These are phyloP conservation scores for Neoboletus magnificus DNA, from an alignment of 768 basidiomycete genomes.

Conservation along the genomic window DNA sequence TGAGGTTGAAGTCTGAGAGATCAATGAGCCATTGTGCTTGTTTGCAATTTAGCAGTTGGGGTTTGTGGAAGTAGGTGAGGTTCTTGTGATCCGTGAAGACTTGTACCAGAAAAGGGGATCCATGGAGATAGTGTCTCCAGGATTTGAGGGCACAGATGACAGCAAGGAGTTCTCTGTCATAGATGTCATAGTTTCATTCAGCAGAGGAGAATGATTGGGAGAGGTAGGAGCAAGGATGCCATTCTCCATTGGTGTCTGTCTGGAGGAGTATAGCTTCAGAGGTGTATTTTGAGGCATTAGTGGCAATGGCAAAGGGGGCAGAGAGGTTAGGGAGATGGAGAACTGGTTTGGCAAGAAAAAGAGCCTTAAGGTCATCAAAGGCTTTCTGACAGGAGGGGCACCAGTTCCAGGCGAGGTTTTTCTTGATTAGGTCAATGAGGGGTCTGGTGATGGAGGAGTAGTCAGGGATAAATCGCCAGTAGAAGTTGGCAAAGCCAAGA, in stretches of 20 bases:
- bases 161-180: neutral
- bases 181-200: neutral
- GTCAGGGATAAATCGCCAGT: too few species aligned
- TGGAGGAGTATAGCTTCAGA: fast-evolving
- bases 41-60: fast-evolving
- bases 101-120: fast-evolving
- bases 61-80: neutral
- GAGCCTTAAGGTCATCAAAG: fast-evolving
- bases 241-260: fast-evolving
- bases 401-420: too few species aligned
- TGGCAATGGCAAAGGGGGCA: too few species aligned
- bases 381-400: too few species aligned
- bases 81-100: neutral
- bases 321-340: neutral
- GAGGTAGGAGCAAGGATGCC: neutral
- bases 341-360: fast-evolving
- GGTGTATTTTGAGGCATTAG: neutral
- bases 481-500: too few species aligned
- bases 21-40: neutral
- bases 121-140: fast-evolving
- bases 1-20: neutral
- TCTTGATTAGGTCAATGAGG: too few species aligned
- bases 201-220: neutral
- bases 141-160: neutral
- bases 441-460: too few species aligned